A percentile compares a stretch with the other conserved stretches of the same genome.
phyloP scores from a whole-genome alignment of 2,329 filamentous ascomycete species.

The Ophiostoma sp. region DNA sequence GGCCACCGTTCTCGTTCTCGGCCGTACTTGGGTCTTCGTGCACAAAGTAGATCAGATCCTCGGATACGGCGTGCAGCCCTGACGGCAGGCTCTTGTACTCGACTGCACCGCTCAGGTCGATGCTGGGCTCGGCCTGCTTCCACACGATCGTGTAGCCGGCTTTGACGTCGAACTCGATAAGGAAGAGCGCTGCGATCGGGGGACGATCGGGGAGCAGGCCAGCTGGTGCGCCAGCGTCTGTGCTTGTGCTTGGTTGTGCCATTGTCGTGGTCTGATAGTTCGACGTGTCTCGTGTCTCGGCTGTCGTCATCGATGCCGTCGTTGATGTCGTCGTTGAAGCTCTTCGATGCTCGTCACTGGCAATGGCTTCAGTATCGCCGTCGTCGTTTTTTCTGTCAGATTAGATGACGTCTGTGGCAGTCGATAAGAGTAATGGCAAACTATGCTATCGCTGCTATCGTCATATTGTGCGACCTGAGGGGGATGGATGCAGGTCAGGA shows the following conservation, averaged over 20 bases:
- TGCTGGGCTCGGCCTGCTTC: conserved; percentile 66
- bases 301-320: not conserved
- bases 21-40: conserved; percentile 44
- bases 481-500: not conserved
- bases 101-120: conserved; percentile 77
- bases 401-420: not conserved
- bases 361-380: not conserved
- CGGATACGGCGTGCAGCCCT: conserved; percentile 78
- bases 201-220: conserved; percentile 44
- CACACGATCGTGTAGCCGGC: conserved; percentile 86
- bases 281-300: not conserved
- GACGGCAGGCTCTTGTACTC: conserved; percentile 97
- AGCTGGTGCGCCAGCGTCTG: not conserved
- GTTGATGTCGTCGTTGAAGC: not conserved
- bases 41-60: conserved; percentile 91
- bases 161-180: conserved; percentile 89
- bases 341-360: not conserved
- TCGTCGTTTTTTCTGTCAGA: not conserved
- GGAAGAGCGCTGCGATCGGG: conserved; percentile 71
- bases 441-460: conserved; percentile 9
- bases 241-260: not conserved
- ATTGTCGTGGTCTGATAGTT: not conserved
- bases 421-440: not conserved
- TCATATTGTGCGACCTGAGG: not conserved
- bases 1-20: not conserved